These are phyloP conservation scores for Ochetophila trinervis DNA, from an alignment of 306 rosid genomes.

Conservation along the genomic window DNA sequence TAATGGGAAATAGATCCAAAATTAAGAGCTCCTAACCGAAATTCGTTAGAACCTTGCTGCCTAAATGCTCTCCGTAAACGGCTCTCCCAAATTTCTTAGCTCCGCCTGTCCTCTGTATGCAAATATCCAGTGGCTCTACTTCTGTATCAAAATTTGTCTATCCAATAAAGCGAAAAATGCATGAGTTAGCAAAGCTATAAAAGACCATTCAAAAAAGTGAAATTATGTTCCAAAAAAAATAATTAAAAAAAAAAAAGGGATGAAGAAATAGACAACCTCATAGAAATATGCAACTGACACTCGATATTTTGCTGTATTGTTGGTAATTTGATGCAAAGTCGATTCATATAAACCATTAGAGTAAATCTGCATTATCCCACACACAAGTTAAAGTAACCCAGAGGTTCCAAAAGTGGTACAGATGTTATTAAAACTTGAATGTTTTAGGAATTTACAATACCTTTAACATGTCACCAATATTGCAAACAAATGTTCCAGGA, in stretches of 20 bases:
- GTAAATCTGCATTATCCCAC: constrained; percentile 60
- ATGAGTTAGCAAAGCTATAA: background rate
- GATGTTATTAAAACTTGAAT: constrained; percentile 1
- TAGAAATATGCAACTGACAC: constrained; percentile 79
- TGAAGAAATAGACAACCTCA: constrained; percentile 45
- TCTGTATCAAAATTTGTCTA: constrained; percentile 88
- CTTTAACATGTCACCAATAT: constrained; percentile 96
- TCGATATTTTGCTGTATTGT: constrained; percentile 57
- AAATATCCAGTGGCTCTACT: constrained; percentile 72
- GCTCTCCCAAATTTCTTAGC: constrained; percentile 52
- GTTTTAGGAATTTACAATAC: constrained; percentile 24
- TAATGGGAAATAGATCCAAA: background rate
- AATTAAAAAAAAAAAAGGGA: background rate
- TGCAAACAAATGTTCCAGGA: constrained; percentile 80
- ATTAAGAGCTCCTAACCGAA: constrained; percentile 30
- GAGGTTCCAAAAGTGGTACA: background rate
- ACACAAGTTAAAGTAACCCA: constrained; percentile 5
- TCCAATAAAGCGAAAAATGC: constrained; percentile 16
- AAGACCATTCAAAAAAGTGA: background rate
- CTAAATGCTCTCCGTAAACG: constrained; percentile 83
- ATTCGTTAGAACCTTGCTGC: constrained; percentile 60
- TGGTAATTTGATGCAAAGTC: constrained; percentile 79
- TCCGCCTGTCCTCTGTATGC: constrained; percentile 49
- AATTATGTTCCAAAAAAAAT: too few relatives aligned
- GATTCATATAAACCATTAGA: constrained; percentile 86